Conservation (phyloP, 225 moss, liverwort and hornwort species). For the Antitrichia curtipendula region DNA sequence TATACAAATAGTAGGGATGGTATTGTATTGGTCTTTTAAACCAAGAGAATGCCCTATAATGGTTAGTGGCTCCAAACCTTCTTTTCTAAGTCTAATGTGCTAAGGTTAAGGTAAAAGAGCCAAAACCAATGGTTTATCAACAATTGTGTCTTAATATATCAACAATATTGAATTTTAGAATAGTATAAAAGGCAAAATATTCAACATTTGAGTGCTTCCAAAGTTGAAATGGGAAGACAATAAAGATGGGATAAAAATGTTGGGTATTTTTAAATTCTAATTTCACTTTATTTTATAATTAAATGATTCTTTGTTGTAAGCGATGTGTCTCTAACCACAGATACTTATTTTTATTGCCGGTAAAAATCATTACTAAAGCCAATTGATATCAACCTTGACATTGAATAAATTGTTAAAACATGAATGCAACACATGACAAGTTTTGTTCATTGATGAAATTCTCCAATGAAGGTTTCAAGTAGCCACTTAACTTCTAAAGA, state of each 20-base stretch:
- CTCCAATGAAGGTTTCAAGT: not conserved
- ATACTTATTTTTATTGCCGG: not conserved
- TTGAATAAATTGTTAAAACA: not conserved
- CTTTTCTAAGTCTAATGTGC: not conserved
- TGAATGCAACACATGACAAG: not conserved
- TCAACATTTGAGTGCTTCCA: not conserved
- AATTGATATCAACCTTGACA: not conserved
- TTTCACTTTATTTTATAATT: not conserved
- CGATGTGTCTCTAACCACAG: fast-evolving
- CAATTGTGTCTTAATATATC: not conserved
- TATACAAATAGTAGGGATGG: too few species aligned
- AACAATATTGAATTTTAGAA: not conserved
- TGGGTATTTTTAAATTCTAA: too few species aligned
- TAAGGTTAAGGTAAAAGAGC: not conserved
- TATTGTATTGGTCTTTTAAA: not conserved
- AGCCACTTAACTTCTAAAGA: too few species aligned
- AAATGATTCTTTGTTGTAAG: not conserved
- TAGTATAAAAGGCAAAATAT: not conserved
- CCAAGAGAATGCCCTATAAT: not conserved
- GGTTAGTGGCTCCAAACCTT: not conserved
- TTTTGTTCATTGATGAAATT: not conserved
- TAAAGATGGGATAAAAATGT: not conserved
- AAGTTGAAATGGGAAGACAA: too few species aligned
- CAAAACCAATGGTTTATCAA: not conserved
- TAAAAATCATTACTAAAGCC: fast-evolving